Conservation (phyloP, 257 asterid genomes). For the Pogostemon cablin region DNA sequence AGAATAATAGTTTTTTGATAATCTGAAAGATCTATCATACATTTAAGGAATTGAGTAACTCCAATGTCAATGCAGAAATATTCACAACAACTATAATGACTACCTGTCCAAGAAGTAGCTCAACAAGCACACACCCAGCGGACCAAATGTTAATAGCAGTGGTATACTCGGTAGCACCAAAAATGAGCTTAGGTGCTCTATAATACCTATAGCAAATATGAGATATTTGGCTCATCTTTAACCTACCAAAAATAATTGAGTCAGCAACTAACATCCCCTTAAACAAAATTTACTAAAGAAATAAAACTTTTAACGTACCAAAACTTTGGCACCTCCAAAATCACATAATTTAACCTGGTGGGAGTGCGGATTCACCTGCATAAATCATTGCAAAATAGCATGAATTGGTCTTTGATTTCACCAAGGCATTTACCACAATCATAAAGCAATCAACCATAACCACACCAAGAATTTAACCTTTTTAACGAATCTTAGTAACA, state of each 20-base stretch:
- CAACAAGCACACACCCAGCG: slow-evolving; percentile 85
- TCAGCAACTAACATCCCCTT: slow-evolving; percentile 27
- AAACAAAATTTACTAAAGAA: no score
- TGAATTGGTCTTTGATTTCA: no score
- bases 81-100: no score
- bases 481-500: no score
- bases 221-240: slow-evolving; percentile 85
- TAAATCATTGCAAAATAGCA: no score
- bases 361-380: slow-evolving; percentile 82
- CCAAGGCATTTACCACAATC: no score
- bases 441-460: no score
- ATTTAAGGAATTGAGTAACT: no score
- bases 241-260: slow-evolving; percentile 52
- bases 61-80: no score
- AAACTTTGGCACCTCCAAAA: slow-evolving; percentile 87
- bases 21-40: no score
- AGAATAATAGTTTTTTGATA: no score
- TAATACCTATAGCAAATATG: slow-evolving; percentile 91
- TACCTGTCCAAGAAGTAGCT: slow-evolving; percentile 87
- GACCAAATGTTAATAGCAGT: slow-evolving; percentile 84
- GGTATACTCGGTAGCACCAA: slow-evolving; percentile 89
- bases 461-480: no score
- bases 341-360: slow-evolving; percentile 86
- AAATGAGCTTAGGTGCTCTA: slow-evolving; percentile 83
- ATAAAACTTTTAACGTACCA: slow-evolving; percentile 56